These are phyloP conservation scores for Pythium rhizo-oryzae DNA, from an alignment of 352 stramenopile genomes.

Conservation along the genomic window DNA sequence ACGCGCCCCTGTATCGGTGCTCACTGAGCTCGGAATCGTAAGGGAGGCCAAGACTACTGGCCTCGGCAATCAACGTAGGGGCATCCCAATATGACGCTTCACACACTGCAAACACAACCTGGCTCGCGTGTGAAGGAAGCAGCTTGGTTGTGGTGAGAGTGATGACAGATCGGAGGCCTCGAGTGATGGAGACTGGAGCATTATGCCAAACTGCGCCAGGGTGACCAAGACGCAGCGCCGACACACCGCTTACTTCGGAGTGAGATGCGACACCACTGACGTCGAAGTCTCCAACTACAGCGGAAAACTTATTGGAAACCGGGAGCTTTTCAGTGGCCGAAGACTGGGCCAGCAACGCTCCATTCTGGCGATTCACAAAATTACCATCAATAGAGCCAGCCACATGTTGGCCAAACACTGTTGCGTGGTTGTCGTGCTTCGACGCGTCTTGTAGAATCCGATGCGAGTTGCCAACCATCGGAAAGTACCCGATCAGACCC, in stretches of 20 bases:
- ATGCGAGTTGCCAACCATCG: conserved; percentile 61
- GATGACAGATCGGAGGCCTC: conserved; percentile 56
- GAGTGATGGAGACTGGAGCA: conserved; percentile 35
- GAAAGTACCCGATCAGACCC: conserved; percentile 72
- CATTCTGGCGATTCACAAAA: too few relatives aligned
- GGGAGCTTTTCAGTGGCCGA: conserved; percentile 13
- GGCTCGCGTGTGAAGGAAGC: conserved; percentile 3
- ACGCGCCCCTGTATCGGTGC: conserved; percentile 14
- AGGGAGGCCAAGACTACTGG: conserved; percentile 16
- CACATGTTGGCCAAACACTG: conserved; percentile 34
- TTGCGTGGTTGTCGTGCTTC: conserved; percentile 75
- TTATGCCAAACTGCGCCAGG: conserved; percentile 49
- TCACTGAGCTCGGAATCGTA: conserved; percentile 12
- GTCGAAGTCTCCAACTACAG: conserved; percentile 26
- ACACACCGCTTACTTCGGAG: conserved; percentile 22
- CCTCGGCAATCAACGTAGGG: conserved; percentile 48
- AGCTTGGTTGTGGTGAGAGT: conserved; percentile 31
- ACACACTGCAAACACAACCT: conserved; percentile 62
- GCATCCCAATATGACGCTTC: conserved; percentile 75
- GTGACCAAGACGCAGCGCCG: conserved; percentile 27
- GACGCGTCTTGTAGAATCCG: conserved; percentile 72
- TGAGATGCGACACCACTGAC: conserved; percentile 22
- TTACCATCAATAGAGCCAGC: too few relatives aligned
- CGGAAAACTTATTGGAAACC: conserved; percentile 22
- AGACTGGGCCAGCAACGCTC: conserved; percentile 9